These are phyloP conservation scores for Cynanchum wilfordii DNA, from an alignment of 257 asterid genomes.

Conservation along the genomic window DNA sequence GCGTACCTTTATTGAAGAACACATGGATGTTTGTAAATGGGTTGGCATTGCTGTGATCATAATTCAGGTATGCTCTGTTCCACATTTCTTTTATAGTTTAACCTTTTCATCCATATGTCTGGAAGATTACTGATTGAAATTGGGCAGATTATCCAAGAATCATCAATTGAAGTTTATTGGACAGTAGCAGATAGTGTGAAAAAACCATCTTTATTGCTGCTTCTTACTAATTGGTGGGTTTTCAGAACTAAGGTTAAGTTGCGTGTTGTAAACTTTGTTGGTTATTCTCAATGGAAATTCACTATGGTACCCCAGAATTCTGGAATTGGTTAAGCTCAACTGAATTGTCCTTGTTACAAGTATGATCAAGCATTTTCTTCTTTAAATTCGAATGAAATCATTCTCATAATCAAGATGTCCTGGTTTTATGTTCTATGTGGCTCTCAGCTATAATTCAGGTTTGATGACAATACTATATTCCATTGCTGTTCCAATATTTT, in stretches of 20 bases:
- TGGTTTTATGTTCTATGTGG: background rate
- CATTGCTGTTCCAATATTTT: background rate
- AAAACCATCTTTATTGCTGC: background rate
- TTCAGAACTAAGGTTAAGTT: background rate
- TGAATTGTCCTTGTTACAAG: background rate
- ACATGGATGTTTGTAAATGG: constrained; percentile 60
- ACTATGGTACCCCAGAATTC: background rate
- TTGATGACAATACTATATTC: background rate
- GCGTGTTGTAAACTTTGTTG: background rate
- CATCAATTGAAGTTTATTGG: background rate
- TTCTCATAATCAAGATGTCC: background rate
- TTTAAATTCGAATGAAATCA: background rate
- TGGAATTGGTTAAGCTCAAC: background rate
- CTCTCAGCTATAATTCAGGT: background rate
- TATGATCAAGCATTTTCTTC: background rate
- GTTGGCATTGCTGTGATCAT: constrained; percentile 53
- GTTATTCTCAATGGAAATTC: background rate
- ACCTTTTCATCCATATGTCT: background rate
- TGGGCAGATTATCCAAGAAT: background rate
- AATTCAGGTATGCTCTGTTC: constrained; percentile 60
- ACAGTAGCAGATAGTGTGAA: background rate
- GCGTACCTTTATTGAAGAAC: constrained; percentile 45
- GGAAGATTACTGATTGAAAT: background rate
- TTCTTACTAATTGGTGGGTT: background rate
- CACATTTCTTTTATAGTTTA: constrained; percentile 13